Evolutionary conservation across 2,329 filamentous ascomycete genomes (phyloP).

Genomic region (Chaetomiaceae sp.): DNA sequence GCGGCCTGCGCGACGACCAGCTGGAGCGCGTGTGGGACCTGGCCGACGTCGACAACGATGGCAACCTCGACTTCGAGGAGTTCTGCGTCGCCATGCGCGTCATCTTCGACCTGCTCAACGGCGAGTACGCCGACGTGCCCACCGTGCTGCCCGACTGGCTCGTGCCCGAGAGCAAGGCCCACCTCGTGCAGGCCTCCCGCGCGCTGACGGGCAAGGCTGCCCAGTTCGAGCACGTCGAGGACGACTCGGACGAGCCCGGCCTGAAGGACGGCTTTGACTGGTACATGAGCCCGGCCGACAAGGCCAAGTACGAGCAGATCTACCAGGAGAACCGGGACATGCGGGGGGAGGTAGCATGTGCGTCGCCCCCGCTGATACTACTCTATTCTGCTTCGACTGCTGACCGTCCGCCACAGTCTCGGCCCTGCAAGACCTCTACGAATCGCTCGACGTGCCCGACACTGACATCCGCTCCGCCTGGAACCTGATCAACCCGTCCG

Average conservation of each 20-base stretch:
- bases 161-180: conserved; percentile 88
- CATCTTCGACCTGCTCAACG: conserved; percentile 95
- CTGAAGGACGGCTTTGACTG: conserved; percentile 97
- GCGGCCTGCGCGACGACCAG: conserved; percentile 61
- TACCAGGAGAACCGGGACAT: conserved; percentile 87
- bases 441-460: conserved; percentile 66
- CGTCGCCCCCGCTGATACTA: conserved; percentile 26
- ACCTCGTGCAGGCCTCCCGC: conserved; percentile 76
- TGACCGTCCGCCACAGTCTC: conserved; percentile 50
- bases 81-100: conserved; percentile 98
- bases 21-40: conserved; percentile 98
- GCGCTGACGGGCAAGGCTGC: conserved; percentile 74
- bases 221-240: conserved; percentile 75
- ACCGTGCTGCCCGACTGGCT: conserved; percentile 86
- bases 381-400: background rate
- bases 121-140: conserved; percentile 89
- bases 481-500: conserved; percentile 95
- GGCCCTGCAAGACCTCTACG: conserved; percentile 76
- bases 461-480: conserved; percentile 85
- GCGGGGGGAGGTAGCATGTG: conserved; percentile 76
- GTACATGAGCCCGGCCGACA: conserved; percentile 95
- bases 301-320: conserved; percentile 93
- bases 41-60: conserved; percentile 94
- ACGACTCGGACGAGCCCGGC: conserved; percentile 69
- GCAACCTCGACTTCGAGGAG: conserved; percentile 97